Evolutionary conservation across 768 basidiomycete species (phyloP), one percentile per base, ranked within the genome.

Genomic region (Tulasnella sp.): DNA sequence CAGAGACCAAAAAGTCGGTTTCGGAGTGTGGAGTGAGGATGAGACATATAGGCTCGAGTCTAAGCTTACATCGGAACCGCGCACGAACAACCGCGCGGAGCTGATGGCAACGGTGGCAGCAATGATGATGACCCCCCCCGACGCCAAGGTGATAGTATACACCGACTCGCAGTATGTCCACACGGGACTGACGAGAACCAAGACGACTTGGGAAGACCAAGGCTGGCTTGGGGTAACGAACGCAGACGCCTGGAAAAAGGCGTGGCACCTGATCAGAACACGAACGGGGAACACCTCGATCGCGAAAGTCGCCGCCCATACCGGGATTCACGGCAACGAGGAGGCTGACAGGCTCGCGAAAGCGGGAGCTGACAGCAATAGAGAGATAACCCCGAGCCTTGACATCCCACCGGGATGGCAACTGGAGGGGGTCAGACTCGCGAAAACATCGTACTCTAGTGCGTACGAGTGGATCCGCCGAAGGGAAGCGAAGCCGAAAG

Each of bases 251-350:
- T 37, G 60, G 40, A 40, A 78, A 34, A 34, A 16, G 73, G 24
- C 3, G 2, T 37, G 74, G 2, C 73, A 72, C 34, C 11, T 31
- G 20, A 72, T 72, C 2, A 11, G 60, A 1, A 34, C 7, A 11
- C 4, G 60, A 22, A 42, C 37, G 3, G 69, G 31, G 9, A 7
- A 48, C 74, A 72, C 7, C 18, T 14, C 12, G n/a, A n/a, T n/a
- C n/a, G n/a, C n/a, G n/a, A 78, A 78, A 69, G 77, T 72, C 6
- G 40, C 74, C 34, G 77, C 77, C 22, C 77, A 78, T 24, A 22
- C 16, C 2, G 77, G 77, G 8, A 78, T 72, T 31, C 22, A n/a
- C 22, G 60, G 77, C 3, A 78, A 78, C 31, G 60, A 78, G 28
- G 31, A 34, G 42, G 77, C 60, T 1, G 77, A 78, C 40, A 4